Evolutionary conservation across 768 basidiomycete genomes (phyloP).

Genomic region (Boletus fagicola): DNA sequence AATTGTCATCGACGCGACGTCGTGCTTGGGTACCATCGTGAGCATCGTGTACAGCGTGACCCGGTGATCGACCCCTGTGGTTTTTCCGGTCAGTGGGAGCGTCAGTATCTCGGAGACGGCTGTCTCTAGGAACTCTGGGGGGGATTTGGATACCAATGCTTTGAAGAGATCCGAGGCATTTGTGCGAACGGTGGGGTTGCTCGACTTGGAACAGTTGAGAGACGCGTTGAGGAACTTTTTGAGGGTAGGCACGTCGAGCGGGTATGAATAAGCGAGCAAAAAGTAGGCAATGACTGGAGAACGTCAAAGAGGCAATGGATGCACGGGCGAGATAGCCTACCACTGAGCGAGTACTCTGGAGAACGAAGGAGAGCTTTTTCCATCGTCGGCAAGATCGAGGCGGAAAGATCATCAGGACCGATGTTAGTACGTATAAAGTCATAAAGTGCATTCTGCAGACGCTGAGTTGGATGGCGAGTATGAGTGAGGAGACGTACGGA

Average conservation of each 20-base stretch:
- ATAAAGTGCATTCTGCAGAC: conserved; percentile 46
- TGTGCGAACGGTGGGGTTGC: conserved; percentile 57
- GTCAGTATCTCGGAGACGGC: conserved; percentile 64
- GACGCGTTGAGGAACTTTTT: conserved; percentile 55
- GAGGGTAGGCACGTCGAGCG: conserved; percentile 48
- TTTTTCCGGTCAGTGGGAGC: conserved; percentile 83
- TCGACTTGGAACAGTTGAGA: conserved; percentile 72
- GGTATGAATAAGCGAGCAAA: conserved; percentile 51
- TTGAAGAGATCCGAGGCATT: conserved; percentile 61
- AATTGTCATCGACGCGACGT: conserved; percentile 45
- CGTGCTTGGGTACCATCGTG: conserved; percentile 47
- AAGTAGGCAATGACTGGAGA: conserved; percentile 55
- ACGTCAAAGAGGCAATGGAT: neutral
- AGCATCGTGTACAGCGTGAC: conserved; percentile 80
- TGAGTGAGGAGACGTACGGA: conserved; percentile 41
- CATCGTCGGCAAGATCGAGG: conserved; percentile 61
- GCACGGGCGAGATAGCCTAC: conserved; percentile 38
- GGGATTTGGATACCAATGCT: conserved; percentile 36
- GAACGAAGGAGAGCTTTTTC: conserved; percentile 82
- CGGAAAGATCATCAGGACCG: conserved; percentile 47
- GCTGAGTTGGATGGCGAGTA: conserved; percentile 10
- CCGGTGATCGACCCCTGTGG: conserved; percentile 84
- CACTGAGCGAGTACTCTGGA: conserved; percentile 70
- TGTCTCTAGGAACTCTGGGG: conserved; percentile 39
- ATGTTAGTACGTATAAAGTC: conserved; percentile 62